A percentile compares a stretch with the other conserved stretches of the same genome.
Evolutionary conservation across 352 stramenopile genomes (phyloP).

Genomic region (Phytophthora fragariae): DNA sequence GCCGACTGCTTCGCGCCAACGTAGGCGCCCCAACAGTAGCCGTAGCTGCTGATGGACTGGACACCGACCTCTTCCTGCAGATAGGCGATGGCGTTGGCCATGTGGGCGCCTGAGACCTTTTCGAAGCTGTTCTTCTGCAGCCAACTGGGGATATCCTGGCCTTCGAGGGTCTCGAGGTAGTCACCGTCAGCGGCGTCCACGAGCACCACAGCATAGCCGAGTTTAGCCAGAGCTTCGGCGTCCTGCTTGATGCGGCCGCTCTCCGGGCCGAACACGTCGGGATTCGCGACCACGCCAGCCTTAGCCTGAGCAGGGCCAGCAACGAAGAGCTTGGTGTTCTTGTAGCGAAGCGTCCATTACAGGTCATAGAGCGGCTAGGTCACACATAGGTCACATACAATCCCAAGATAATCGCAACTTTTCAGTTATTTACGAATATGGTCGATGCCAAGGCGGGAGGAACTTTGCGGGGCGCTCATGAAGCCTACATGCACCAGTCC

Average conservation of each 20-base stretch:
- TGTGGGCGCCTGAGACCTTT: slow-evolving; percentile 14
- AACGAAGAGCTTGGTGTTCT: slow-evolving; percentile 39
- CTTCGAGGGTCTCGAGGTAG: slow-evolving; percentile 22
- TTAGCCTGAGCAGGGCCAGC: slow-evolving; percentile 33
- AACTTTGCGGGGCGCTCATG: too few relatives aligned
- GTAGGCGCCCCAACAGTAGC: slow-evolving; percentile 51
- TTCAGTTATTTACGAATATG: too few relatives aligned
- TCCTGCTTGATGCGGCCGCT: slow-evolving; percentile 50
- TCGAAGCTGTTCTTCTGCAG: slow-evolving; percentile 36
- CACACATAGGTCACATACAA: too few relatives aligned
- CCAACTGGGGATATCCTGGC: slow-evolving; percentile 16
- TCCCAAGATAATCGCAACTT: too few relatives aligned
- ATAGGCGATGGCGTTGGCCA: slow-evolving; percentile 26
- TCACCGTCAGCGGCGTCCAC: slow-evolving; percentile 41
- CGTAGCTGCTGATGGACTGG: slow-evolving; percentile 38
- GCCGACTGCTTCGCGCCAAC: slow-evolving; percentile 31
- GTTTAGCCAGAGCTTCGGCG: slow-evolving; percentile 37
- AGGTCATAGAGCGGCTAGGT: too few relatives aligned
- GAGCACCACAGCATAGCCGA: slow-evolving; percentile 45
- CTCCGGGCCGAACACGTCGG: slow-evolving; percentile 43
- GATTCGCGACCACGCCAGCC: slow-evolving; percentile 43
- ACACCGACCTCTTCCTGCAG: slow-evolving; percentile 36
- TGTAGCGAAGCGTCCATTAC: too few relatives aligned
- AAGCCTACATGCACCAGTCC: too few relatives aligned
- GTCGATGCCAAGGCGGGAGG: too few relatives aligned